Percentiles rank a stretch among this genome's conserved stretches.
These are phyloP conservation scores for Daldinia vernicosa DNA, from an alignment of 495 filamentous ascomycete genomes.

Conservation along the genomic window DNA sequence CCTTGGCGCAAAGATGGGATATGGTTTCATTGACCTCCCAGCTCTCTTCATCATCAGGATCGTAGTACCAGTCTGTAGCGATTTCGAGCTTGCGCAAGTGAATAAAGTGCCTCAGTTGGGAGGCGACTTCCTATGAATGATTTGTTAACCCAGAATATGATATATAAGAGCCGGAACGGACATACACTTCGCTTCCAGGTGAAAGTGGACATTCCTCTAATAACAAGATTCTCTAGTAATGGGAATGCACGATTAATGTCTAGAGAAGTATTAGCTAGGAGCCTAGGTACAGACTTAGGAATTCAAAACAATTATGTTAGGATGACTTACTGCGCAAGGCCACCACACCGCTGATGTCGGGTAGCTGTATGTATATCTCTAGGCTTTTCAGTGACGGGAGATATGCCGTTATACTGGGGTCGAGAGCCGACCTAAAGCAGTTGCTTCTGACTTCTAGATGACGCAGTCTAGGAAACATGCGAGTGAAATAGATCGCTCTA, in stretches of 20 bases:
- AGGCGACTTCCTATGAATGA: neutral
- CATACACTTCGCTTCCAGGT: neutral
- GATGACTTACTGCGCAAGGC: neutral
- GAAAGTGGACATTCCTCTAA: neutral
- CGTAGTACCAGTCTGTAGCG: neutral
- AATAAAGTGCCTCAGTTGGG: neutral
- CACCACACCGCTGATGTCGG: neutral
- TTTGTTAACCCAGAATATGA: neutral
- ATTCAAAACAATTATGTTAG: neutral
- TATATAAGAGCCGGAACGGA: neutral
- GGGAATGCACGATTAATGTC: neutral
- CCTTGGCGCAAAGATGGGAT: neutral
- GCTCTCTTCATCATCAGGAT: neutral
- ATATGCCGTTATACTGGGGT: neutral
- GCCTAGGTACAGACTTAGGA: neutral
- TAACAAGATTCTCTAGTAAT: neutral
- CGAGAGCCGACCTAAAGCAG: neutral
- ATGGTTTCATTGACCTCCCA: neutral
- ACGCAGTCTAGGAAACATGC: neutral
- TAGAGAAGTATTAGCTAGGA: neutral
- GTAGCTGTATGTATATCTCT: neutral
- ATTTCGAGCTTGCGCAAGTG: neutral
- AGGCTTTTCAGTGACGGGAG: neutral
- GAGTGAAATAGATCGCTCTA: neutral
- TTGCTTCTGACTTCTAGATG: neutral